phyloP scores from a whole-genome alignment of 2,329 filamentous ascomycete species.

The Aspergillus terreus region DNA sequence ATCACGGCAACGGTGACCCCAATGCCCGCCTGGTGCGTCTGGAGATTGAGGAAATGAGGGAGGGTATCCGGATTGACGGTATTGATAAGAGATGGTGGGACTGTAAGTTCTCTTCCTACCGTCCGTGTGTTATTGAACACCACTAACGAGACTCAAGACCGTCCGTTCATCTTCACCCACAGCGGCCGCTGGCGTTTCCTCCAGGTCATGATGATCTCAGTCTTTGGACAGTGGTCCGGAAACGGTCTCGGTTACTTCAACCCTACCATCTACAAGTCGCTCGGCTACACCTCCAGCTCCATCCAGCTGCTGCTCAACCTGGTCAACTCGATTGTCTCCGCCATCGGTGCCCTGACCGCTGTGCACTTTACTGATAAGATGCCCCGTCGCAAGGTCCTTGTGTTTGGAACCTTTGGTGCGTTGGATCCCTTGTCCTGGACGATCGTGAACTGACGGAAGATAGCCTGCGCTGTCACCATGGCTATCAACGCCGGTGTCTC shows the following conservation, averaged over 20 bases:
- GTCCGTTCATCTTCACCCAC: constrained; percentile 3
- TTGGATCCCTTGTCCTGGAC: not conserved
- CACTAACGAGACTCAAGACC: not conserved
- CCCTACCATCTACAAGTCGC: constrained; percentile 6
- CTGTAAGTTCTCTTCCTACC: not conserved
- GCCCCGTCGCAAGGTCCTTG: constrained; percentile 46
- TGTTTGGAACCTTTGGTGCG: constrained; percentile 41
- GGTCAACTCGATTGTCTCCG: constrained; percentile 46
- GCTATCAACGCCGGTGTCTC: constrained; percentile 48
- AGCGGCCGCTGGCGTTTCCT: constrained; percentile 8
- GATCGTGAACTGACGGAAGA: not conserved
- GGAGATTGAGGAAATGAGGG: constrained; percentile 2
- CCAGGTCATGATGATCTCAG: constrained; percentile 7
- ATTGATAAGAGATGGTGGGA: constrained; percentile 3
- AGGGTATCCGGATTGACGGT: constrained; percentile 1
- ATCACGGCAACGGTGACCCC: constrained; percentile 1
- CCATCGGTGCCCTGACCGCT: constrained; percentile 44
- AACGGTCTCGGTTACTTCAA: constrained; percentile 11
- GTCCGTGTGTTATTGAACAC: not conserved
- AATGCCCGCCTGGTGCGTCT: not conserved
- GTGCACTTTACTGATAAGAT: constrained; percentile 45
- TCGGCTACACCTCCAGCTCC: constrained; percentile 23
- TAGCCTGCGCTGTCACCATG: constrained; percentile 39
- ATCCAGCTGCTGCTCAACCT: constrained; percentile 47
- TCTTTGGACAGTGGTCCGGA: constrained; percentile 10